A percentile compares a stretch with the other conserved stretches of the same genome.
phyloP scores from a whole-genome alignment of 306 rosid species.

The Malus sylvestris region DNA sequence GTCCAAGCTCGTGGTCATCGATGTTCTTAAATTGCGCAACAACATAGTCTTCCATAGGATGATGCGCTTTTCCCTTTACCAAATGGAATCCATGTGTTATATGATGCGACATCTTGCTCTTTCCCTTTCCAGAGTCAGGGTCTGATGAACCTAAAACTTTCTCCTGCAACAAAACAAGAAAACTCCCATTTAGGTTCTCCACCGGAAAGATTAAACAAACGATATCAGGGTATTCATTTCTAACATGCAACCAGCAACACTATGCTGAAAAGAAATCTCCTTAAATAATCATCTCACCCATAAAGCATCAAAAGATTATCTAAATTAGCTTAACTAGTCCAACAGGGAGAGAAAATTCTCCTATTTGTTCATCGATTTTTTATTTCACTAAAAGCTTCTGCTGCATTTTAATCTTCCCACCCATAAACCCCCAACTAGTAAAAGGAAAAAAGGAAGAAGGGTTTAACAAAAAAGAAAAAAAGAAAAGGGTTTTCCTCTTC shows the following conservation, averaged over 20 bases:
- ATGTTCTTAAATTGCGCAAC: constrained; percentile 78
- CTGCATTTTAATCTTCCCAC: neutral
- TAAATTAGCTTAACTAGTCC: neutral
- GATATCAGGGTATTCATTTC: neutral
- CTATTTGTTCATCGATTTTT: neutral
- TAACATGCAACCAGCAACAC: neutral
- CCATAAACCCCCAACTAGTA: neutral
- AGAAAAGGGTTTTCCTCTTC: neutral
- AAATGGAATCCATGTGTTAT: constrained; percentile 81
- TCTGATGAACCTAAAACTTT: constrained; percentile 68
- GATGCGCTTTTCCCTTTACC: constrained; percentile 73
- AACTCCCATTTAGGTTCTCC: constrained; percentile 4
- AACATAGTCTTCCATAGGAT: constrained; percentile 84
- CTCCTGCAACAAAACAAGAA: constrained; percentile 49
- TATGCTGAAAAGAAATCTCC: neutral
- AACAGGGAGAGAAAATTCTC: neutral
- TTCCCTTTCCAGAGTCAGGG: constrained; percentile 92
- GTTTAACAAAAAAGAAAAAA: neutral
- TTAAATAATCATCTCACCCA: neutral
- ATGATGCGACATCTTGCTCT: constrained; percentile 81
- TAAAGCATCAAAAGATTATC: neutral
- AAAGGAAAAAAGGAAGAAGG: neutral
- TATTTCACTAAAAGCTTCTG: neutral
- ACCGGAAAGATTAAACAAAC: neutral
- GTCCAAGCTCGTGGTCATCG: constrained; percentile 70